Conservation (phyloP, 805 yeast species). For the Metschnikowia lochheadii region DNA sequence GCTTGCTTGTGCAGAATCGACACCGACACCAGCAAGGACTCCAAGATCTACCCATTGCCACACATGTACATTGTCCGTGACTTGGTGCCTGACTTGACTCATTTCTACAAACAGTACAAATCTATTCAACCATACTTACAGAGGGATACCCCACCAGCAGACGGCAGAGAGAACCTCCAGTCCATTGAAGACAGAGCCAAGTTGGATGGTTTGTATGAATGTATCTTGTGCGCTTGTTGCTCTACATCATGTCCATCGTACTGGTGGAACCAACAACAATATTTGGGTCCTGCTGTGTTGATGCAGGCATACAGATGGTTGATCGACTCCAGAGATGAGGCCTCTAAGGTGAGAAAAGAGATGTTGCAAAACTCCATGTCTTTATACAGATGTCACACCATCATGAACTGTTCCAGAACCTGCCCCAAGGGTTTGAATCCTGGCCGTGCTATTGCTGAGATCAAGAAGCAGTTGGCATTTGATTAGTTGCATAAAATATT, state of each 20-base stretch:
- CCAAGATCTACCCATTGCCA: slow-evolving; percentile 93
- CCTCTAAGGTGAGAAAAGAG: slow-evolving; percentile 72
- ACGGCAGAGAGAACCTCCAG: slow-evolving; percentile 92
- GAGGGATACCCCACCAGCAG: slow-evolving; percentile 72
- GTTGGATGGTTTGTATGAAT: slow-evolving; percentile 94
- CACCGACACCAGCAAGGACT: slow-evolving; percentile 64
- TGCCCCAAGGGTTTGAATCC: slow-evolving; percentile 99
- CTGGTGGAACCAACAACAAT: slow-evolving; percentile 99
- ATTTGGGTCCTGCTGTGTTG: slow-evolving; percentile 96
- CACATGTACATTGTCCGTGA: slow-evolving; percentile 98
- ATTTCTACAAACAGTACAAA: slow-evolving; percentile 97
- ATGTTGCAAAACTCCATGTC: slow-evolving; percentile 97
- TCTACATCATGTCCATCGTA: slow-evolving; percentile 98
- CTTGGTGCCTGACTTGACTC: slow-evolving; percentile 95
- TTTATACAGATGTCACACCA: slow-evolving; percentile 97
- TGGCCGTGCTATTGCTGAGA: slow-evolving; percentile 94
- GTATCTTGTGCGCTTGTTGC: slow-evolving; percentile 98
- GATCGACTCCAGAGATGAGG: slow-evolving; percentile 94
- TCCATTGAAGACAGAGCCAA: slow-evolving; percentile 89
- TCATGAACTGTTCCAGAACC: slow-evolving; percentile 96
- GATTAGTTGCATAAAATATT: slow-evolving; percentile 37
- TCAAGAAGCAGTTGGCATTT: slow-evolving; percentile 88
- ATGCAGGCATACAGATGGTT: slow-evolving; percentile 99
- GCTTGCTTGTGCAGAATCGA: slow-evolving; percentile 96
- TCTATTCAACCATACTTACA: slow-evolving; percentile 96